These are phyloP conservation scores for Fusarium sp. DNA, from an alignment of 2,329 filamentous ascomycete species.

Conservation along the genomic window DNA sequence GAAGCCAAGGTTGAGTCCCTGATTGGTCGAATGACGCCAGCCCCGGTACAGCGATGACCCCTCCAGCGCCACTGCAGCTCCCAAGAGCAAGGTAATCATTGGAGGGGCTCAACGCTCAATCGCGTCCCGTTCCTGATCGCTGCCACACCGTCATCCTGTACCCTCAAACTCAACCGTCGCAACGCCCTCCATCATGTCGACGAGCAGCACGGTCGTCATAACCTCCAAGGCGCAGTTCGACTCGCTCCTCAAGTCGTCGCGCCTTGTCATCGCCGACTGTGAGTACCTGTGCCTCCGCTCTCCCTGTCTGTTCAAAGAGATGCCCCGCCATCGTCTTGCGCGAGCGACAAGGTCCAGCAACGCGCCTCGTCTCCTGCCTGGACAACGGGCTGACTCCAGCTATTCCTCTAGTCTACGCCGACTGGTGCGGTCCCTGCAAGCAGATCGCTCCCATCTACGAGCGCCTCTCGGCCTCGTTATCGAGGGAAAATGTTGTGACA, in stretches of 20 bases:
- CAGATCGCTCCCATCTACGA: conserved; percentile 88
- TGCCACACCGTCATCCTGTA: conserved; percentile 46
- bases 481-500: conserved; percentile 79
- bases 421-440: conserved; percentile 89
- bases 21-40: conserved; percentile 42
- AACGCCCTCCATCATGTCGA: conserved; percentile 51
- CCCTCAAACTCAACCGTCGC: conserved; percentile 35
- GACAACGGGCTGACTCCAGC: conserved; percentile 32
- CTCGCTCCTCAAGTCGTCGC: conserved; percentile 77
- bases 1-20: background rate
- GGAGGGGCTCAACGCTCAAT: conserved; percentile 42
- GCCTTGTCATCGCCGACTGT: conserved; percentile 92
- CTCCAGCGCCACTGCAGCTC: conserved; percentile 31
- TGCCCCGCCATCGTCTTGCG: conserved; percentile 41
- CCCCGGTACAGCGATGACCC: conserved; percentile 51
- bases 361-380: conserved; percentile 28
- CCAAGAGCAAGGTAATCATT: conserved; percentile 31
- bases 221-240: conserved; percentile 75
- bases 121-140: conserved; percentile 34
- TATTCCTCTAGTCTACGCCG: conserved; percentile 80
- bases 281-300: conserved; percentile 66
- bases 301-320: conserved; percentile 9
- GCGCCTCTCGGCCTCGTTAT: conserved; percentile 79
- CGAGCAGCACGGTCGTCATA: conserved; percentile 50
- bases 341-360: conserved; percentile 27